Evolutionary conservation across 768 basidiomycete species (phyloP), one percentile per base, ranked within the genome.

Genomic region (Trametes meyenii): DNA sequence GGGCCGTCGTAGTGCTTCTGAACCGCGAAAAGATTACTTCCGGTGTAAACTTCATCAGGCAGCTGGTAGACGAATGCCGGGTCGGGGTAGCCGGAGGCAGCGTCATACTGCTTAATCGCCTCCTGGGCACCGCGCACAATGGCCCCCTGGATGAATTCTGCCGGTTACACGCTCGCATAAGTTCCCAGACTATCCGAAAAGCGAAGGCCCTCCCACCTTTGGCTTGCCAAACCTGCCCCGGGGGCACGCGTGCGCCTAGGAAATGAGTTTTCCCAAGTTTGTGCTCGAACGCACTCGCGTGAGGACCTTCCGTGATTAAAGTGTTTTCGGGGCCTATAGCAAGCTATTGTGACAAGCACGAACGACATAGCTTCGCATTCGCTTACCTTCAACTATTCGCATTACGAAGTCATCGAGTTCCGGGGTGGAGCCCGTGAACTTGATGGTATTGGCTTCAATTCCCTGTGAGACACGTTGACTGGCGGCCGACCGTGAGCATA

Each of bases 1-100:
- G 83, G 78, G 1, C 92, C 94, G 12, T 92, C 88, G 62, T 90
- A 94, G 5, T 79, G 79, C 71, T 94, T 96, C 73, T 98, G 96
- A 49, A 96, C 81, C 12, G 90, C 94, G 69, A 82, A 94, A 26
- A 97, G 79, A 69, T 94, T 96, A 72, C 89, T 89, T 43, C 81
- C 83, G 13, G 82, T 80, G 56, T 86, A 81, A 8, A 85, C 77
- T 50, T 92, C 88, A 67, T 97, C 88, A 2, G 91, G 82, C 2
- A 97, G 76, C 42, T 87, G 86, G 11, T 96, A 79, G 14, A 90
- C 73, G 66, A 88, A 90, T 3, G 94, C 89, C 1, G 96, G 88
- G 68, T 96, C 92, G 0, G 96, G 96, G 1, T 74, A 73, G 6
- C 79, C 81, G 8, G 68, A 66, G 40, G 72, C 54, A 23, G 76